Conservation (phyloP, 2,329 filamentous ascomycete species). For the Pseudogymnoascus sp. region DNA sequence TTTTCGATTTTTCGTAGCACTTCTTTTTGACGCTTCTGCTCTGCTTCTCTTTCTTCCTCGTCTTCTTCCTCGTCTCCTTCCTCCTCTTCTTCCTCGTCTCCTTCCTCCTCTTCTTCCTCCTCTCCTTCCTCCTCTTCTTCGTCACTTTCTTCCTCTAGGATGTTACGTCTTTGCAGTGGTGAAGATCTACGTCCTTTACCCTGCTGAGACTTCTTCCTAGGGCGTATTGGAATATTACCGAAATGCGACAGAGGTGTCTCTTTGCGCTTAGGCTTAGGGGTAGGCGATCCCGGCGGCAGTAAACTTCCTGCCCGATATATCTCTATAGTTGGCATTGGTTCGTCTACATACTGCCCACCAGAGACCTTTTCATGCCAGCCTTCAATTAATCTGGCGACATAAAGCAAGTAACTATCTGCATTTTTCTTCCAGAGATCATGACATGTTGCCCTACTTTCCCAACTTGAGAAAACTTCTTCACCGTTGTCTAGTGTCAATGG, state of each 20-base stretch:
- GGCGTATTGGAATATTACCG: background rate
- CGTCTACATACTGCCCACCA: background rate
- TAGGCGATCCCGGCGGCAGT: background rate
- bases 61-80: background rate
- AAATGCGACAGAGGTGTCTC: background rate
- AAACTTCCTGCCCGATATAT: background rate
- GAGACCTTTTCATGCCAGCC: background rate
- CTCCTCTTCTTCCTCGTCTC: background rate
- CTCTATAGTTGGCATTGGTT: background rate
- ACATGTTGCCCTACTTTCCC: background rate
- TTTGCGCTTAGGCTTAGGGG: constrained; percentile 9
- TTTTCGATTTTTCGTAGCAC: background rate
- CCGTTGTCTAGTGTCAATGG: background rate
- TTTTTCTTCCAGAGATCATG: background rate
- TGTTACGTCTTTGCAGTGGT: background rate
- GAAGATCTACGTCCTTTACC: constrained; percentile 9
- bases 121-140: background rate
- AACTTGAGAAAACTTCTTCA: background rate
- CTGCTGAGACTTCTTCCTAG: background rate
- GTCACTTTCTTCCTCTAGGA: background rate
- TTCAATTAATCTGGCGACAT: background rate
- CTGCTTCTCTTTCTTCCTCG: background rate
- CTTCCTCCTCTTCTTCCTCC: background rate
- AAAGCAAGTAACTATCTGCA: background rate
- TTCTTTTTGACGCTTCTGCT: background rate